These are phyloP conservation scores for Jamesozyma gamospora DNA, from an alignment of 805 yeast species.

Conservation along the genomic window DNA sequence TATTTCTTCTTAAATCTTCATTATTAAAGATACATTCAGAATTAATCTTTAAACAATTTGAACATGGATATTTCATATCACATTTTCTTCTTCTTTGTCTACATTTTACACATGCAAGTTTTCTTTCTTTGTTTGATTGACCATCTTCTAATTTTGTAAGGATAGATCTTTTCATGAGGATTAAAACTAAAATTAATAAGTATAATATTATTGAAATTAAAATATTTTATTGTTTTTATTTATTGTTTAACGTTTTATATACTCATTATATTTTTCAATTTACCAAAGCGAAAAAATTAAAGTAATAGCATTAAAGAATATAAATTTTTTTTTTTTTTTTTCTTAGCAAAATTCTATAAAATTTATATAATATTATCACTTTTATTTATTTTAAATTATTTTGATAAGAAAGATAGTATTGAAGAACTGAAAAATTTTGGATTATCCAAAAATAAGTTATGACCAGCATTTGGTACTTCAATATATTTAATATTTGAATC, in stretches of 20 bases:
- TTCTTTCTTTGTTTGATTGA: slow-evolving; percentile 1
- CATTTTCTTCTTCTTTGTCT: slow-evolving; percentile 33
- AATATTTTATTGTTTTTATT: background rate
- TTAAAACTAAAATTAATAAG: too few species aligned
- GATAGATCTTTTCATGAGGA: background rate
- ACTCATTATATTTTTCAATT: too few species aligned
- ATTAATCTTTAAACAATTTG: slow-evolving; percentile 34
- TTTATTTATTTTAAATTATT: too few species aligned
- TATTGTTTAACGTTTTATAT: too few species aligned
- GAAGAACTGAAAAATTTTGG: slow-evolving; percentile 41
- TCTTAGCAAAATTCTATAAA: too few species aligned
- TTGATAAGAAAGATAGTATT: slow-evolving; percentile 27
- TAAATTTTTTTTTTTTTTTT: too few species aligned
- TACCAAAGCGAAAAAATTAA: too few species aligned
- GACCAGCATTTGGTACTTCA: slow-evolving; percentile 47
- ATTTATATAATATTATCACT: too few species aligned
- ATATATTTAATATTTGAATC: slow-evolving; percentile 9
- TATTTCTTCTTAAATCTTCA: slow-evolving; percentile 36
- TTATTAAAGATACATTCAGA: slow-evolving; percentile 36
- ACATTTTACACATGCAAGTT: slow-evolving; percentile 17
- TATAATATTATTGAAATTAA: background rate
- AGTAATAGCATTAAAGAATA: too few species aligned
- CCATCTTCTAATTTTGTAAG: background rate
- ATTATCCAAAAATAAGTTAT: slow-evolving; percentile 68
- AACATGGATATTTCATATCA: slow-evolving; percentile 37